phyloP scores from a whole-genome alignment of 106 monocot species.

The Allium sativum region DNA sequence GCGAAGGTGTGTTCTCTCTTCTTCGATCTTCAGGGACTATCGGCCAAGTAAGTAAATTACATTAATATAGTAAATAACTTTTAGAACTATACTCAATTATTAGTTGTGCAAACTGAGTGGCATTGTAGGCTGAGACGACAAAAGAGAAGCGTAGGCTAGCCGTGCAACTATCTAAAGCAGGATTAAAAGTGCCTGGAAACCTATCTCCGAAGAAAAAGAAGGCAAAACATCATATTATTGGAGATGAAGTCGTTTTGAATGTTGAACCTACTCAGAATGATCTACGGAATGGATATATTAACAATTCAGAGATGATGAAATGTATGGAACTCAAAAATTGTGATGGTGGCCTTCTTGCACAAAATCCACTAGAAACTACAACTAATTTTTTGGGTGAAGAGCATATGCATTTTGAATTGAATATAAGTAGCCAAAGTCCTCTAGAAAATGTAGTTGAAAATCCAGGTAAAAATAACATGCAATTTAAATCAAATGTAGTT shows the following conservation, averaged over 20 bases:
- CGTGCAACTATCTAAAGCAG: conserved; percentile 67
- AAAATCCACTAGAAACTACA: not conserved
- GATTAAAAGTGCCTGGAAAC: conserved; percentile 61
- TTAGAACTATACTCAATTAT: no score
- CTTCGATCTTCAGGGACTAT: conserved; percentile 85
- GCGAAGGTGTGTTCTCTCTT: conserved; percentile 49
- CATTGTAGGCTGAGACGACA: conserved; percentile 40
- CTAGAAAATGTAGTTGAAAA: not conserved
- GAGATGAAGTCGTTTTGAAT: conserved; percentile 11
- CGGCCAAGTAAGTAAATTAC: conserved; percentile 49
- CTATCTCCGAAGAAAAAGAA: conserved; percentile 27
- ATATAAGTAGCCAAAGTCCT: not conserved
- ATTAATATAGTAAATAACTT: not conserved
- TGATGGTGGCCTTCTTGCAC: not conserved
- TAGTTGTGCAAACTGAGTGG: not conserved
- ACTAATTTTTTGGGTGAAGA: not conserved
- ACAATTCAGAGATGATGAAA: conserved; percentile 5
- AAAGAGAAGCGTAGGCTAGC: conserved; percentile 63
- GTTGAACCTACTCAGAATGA: conserved; percentile 6
- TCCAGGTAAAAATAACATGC: not conserved
- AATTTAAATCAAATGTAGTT: not conserved
- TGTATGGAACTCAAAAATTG: conserved; percentile 4
- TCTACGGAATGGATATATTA: not conserved
- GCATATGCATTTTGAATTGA: not conserved
- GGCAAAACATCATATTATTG: not conserved